phyloP scores from a whole-genome alignment of 179 eudicot species.

The Amaranthus tricolor region DNA sequence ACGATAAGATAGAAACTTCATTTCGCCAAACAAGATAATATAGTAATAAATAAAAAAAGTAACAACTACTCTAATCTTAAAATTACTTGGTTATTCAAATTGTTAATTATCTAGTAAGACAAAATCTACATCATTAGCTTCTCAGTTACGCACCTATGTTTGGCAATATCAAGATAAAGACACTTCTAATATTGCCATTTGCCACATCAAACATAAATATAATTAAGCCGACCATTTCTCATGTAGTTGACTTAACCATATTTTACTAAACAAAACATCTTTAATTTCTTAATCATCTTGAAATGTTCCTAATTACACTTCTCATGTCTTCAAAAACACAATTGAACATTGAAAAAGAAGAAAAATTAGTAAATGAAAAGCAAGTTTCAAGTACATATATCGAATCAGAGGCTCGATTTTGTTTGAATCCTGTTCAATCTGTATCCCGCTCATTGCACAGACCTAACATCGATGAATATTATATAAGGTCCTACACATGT shows the following conservation, averaged over 20 bases:
- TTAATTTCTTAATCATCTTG: no score
- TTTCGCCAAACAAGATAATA: no score
- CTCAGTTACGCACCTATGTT: not conserved
- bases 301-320: not conserved
- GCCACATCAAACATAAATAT: no score
- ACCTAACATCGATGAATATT: not conserved
- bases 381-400: not conserved
- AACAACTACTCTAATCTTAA: no score
- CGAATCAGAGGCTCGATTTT: no score
- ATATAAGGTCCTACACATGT: conserved; percentile 25
- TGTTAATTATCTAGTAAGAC: not conserved
- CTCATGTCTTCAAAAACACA: not conserved
- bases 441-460: no score
- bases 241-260: not conserved
- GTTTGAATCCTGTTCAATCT: no score
- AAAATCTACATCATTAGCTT: not conserved
- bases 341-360: not conserved
- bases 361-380: not conserved
- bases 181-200: no score
- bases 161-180: not conserved
- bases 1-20: no score
- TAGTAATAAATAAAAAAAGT: no score
- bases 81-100: no score
- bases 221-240: not conserved
- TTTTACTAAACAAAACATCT: not conserved